These are phyloP conservation scores for Cercospora zeina DNA, from an alignment of 2,329 filamentous ascomycete species.

Conservation along the genomic window DNA sequence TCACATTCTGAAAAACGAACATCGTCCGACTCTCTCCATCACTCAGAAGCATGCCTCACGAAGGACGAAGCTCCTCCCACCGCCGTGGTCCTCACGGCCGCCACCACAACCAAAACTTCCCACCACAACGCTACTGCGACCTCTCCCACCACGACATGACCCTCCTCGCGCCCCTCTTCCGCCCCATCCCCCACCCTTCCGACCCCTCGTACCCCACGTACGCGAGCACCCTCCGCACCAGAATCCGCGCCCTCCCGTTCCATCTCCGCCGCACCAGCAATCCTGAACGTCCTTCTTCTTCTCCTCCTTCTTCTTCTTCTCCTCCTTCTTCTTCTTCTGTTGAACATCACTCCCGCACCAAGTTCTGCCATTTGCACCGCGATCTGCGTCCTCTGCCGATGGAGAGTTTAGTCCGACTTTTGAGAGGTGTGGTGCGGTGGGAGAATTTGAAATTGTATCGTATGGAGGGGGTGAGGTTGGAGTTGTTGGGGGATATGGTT, in stretches of 20 bases:
- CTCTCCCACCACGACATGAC: slow-evolving; percentile 27
- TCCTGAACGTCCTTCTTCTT: neutral
- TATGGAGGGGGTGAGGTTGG: slow-evolving; percentile 16
- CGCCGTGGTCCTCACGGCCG: neutral
- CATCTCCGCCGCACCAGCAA: slow-evolving; percentile 24
- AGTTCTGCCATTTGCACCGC: slow-evolving; percentile 30
- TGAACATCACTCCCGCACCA: slow-evolving; percentile 4
- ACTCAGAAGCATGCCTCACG: slow-evolving; percentile 1
- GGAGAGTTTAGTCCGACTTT: slow-evolving; percentile 23
- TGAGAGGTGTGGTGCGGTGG: slow-evolving; percentile 21
- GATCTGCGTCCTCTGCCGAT: slow-evolving; percentile 30
- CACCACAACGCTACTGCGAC: slow-evolving; percentile 27
- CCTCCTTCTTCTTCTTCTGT: neutral
- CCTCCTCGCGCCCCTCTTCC: slow-evolving; percentile 28
- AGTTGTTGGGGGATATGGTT: slow-evolving; percentile 23
- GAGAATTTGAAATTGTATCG: slow-evolving; percentile 7
- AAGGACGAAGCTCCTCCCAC: neutral
- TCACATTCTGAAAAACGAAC: neutral
- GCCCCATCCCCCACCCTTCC: slow-evolving; percentile 9
- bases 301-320: neutral
- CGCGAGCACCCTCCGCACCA: slow-evolving; percentile 19
- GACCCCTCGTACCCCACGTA: slow-evolving; percentile 13
- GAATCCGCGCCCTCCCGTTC: slow-evolving; percentile 28
- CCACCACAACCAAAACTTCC: slow-evolving; percentile 22
- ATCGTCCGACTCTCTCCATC: neutral